Base-by-base conservation (phyloP, 495 filamentous ascomycete genomes). In the Astrocystis sublimbata region DNA sequence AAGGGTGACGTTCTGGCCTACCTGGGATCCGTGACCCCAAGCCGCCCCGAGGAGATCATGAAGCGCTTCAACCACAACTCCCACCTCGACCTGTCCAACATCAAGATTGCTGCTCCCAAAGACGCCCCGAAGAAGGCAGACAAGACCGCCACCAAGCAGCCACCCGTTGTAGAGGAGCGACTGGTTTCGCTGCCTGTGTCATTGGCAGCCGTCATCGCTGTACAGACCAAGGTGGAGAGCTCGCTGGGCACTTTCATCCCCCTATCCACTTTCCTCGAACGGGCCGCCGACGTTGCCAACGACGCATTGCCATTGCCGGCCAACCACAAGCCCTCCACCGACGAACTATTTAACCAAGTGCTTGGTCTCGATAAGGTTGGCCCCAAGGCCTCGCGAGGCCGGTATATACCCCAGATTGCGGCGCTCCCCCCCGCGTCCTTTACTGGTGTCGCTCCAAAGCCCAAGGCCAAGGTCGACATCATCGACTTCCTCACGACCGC, bases 1-100 rank as follows among this genome's bases (percentile, higher is more conserved):
- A 98, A 98, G 78, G 94, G 94, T 49, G 94, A 98, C 72, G 91
- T 98, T 8, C 85, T 98, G 45, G 92, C 92, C 31, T 94, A 93
- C 72, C 77, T 98, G 13, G 94, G 96, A 52, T 77, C 76, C 57
- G 89, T 97, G 67, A 75, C 87, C 45, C 74, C 85, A 41, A 78
- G 84, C 23, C 89, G 89, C 67, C 87, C 92, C 7, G 77, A 83
- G n/a, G 79, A 86, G 41, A 84, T 90, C 62, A 87, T 87, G 42
- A 76, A 80, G 26, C 85, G 85, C 9, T 86, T 97, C 67, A 75
- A 81, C 45, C 89, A 94, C 71, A 86, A 92, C 33, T 75, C 79
- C 40, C 91, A 96, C 72, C 83, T 98, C 26, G 96, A 98, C 74
- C 84, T 98, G 57, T 94, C 89, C 78, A 96, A 97, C 76, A 92